These are phyloP conservation scores for Tuctoria greenei DNA, from an alignment of 176 grass and related monocot species.

Conservation along the genomic window DNA sequence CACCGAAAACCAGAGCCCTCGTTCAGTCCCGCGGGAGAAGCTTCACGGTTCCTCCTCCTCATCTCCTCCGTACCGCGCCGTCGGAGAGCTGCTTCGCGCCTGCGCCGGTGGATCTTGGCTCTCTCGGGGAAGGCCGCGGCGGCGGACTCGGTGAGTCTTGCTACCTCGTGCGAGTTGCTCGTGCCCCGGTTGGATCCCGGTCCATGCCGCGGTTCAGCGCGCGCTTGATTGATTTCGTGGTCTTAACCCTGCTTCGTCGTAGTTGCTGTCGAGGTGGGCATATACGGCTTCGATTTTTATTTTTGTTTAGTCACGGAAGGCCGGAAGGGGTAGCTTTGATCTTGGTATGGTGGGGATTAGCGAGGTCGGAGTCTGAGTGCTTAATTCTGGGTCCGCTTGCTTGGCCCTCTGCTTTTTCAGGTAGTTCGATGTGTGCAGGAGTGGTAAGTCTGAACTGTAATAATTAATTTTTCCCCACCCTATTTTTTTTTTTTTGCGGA, in stretches of 20 bases:
- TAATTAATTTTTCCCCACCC: background rate
- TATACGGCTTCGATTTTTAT: background rate
- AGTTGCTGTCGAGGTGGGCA: background rate
- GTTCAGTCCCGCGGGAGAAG: background rate
- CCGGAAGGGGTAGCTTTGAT: too few relatives aligned
- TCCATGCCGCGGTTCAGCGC: background rate
- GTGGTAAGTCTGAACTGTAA: slow-evolving; percentile 8
- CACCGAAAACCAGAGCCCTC: background rate
- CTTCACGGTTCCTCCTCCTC: background rate
- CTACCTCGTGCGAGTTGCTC: background rate
- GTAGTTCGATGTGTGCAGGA: background rate
- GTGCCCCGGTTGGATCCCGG: background rate
- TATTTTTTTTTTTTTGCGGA: slow-evolving; percentile 38
- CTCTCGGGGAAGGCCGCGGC: background rate
- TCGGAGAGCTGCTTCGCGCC: background rate
- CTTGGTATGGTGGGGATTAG: too few relatives aligned
- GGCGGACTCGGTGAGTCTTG: slow-evolving; percentile 35
- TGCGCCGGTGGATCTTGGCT: background rate
- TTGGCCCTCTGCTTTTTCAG: background rate
- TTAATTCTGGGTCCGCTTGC: slow-evolving; percentile 22
- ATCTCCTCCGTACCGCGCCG: background rate
- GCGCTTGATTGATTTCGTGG: background rate
- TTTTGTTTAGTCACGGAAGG: background rate
- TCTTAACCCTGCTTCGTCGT: background rate
- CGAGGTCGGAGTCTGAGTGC: background rate